Percentiles rank a stretch among this genome's conserved stretches.
Conservation (phyloP, 2,329 filamentous ascomycete genomes). For the Xylaria multiplex region DNA sequence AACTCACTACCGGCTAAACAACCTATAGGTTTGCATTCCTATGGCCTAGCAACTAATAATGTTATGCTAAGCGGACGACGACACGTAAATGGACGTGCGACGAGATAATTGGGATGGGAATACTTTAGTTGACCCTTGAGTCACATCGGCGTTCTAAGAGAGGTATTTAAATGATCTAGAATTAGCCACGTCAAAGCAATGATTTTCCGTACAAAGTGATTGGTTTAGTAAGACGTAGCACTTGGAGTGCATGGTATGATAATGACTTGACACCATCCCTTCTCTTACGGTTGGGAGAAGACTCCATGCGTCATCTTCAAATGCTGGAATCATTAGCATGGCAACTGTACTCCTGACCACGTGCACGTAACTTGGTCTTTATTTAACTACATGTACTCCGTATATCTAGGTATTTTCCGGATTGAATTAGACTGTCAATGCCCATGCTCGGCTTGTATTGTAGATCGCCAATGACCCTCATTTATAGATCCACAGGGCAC, state of each 20-base stretch:
- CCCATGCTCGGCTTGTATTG: no score
- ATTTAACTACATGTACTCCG: no score
- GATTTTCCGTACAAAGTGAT: constrained; percentile 28
- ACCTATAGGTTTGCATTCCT: constrained; percentile 49
- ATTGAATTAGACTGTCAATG: no score
- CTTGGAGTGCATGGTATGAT: constrained; percentile 13
- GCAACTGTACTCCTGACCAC: background rate
- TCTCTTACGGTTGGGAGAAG: background rate
- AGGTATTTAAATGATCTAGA: constrained; percentile 30
- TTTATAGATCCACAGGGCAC: no score
- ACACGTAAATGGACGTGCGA: constrained; percentile 43
- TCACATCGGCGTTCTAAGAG: constrained; percentile 28
- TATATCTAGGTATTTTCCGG: no score
- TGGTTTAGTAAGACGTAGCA: background rate
- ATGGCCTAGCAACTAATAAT: constrained; percentile 35
- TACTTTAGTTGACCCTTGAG: constrained; percentile 3
- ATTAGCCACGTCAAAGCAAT: constrained; percentile 5
- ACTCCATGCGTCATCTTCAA: background rate
- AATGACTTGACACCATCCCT: background rate
- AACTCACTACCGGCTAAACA: constrained; percentile 61
- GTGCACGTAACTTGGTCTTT: background rate
- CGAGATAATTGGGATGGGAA: constrained; percentile 34
- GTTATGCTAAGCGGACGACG: constrained; percentile 41
- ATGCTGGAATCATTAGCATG: background rate
- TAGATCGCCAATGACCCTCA: no score